Conservation (phyloP, 352 stramenopile genomes). For the Phytophthora idaei region DNA sequence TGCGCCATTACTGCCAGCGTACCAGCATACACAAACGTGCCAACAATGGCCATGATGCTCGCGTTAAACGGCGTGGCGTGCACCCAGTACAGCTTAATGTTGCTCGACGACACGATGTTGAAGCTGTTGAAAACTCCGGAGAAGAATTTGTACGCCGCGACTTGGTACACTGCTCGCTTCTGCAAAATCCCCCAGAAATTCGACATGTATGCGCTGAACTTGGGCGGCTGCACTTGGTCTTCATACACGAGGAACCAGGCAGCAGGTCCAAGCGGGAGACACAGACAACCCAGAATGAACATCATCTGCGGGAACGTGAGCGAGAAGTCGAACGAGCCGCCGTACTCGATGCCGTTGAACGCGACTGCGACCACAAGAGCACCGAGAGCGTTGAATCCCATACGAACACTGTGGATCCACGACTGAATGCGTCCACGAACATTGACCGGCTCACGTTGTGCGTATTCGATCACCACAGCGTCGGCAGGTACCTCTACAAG, state of each 20-base stretch:
- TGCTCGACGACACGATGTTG: constrained; percentile 51
- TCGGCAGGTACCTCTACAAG: constrained; percentile 56
- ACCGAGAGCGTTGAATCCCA: constrained; percentile 46
- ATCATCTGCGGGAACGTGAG: constrained; percentile 61
- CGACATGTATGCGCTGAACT: constrained; percentile 39
- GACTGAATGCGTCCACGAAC: constrained; percentile 57
- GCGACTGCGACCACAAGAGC: constrained; percentile 45
- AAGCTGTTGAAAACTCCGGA: constrained; percentile 63
- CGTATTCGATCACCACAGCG: constrained; percentile 63
- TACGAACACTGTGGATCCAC: constrained; percentile 54
- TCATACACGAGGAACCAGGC: constrained; percentile 34
- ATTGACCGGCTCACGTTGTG: constrained; percentile 52
- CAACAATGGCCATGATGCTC: constrained; percentile 53
- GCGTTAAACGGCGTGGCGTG: constrained; percentile 60
- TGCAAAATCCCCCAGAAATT: constrained; percentile 58
- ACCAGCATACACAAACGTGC: constrained; percentile 45
- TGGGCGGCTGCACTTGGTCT: constrained; percentile 22
- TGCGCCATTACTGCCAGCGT: constrained; percentile 50
- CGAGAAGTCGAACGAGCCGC: constrained; percentile 54
- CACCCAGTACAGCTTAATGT: constrained; percentile 59
- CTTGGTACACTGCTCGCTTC: constrained; percentile 59
- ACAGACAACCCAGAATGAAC: constrained; percentile 43
- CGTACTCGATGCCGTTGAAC: constrained; percentile 60
- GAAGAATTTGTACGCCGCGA: constrained; percentile 67
- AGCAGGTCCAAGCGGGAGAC: constrained; percentile 31